Percentiles rank a stretch among this genome's conserved stretches.
Evolutionary conservation across 2,329 filamentous ascomycete species (phyloP).

Genomic region (Epichloe festucae): DNA sequence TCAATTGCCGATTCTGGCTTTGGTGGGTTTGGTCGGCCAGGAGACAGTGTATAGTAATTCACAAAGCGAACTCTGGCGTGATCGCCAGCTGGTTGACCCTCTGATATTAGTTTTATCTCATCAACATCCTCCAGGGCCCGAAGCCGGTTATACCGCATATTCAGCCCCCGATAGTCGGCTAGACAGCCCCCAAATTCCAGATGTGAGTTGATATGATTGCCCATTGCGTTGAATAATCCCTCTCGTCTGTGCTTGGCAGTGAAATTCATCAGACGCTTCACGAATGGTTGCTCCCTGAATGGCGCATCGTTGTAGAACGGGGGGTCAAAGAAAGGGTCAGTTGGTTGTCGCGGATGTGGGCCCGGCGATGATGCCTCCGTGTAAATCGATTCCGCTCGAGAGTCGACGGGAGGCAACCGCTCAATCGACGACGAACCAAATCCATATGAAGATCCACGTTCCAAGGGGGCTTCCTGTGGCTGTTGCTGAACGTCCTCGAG

Average conservation of each 20-base stretch:
- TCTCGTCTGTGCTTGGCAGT: conserved; percentile 65
- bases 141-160: conserved; percentile 54
- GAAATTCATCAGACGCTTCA: conserved; percentile 60
- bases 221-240: conserved; percentile 55
- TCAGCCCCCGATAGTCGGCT: conserved; percentile 60
- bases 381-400: neutral
- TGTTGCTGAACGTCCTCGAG: conserved; percentile 3
- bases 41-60: conserved; percentile 85
- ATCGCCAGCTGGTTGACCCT: conserved; percentile 10
- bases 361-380: neutral
- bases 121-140: conserved; percentile 60
- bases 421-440: conserved; percentile 8
- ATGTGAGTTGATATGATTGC: conserved; percentile 64
- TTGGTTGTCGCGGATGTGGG: conserved; percentile 8
- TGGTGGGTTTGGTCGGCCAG: conserved; percentile 48
- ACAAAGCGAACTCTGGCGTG: conserved; percentile 57
- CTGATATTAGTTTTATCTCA: conserved; percentile 27
- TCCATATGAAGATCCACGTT: neutral
- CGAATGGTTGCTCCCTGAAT: conserved; percentile 55
- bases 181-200: conserved; percentile 73
- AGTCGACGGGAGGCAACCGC: conserved; percentile 9
- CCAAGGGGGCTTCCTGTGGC: neutral
- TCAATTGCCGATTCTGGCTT: conserved; percentile 4
- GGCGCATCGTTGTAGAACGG: conserved; percentile 62
- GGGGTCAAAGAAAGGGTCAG: conserved; percentile 64